Evolutionary conservation across 495 filamentous ascomycete genomes (phyloP), one percentile per base, ranked within the genome.

Genomic region (Chaetomidium leptoderma): DNA sequence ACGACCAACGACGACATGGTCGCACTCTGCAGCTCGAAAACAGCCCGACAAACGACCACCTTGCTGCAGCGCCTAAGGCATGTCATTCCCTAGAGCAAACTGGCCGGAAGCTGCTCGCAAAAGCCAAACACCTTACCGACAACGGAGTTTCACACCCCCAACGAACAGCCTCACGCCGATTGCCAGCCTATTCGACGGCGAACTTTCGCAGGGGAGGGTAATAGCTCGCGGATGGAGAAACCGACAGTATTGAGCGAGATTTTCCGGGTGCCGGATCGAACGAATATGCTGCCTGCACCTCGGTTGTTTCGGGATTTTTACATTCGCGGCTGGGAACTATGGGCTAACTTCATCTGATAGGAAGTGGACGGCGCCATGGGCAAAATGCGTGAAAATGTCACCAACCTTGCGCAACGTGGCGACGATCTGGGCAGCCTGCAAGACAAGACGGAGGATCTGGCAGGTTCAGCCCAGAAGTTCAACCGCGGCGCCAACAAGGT

Each of bases 301-400:
- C 14, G 44, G 9, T 14, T 10, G 6, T 4, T 45, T 4, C 13
- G 16, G 8, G 37, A 10, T 19, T 24, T n/a, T 3, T 17, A 17
- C 19, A 2, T 39, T 11, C 24, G 21, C 4, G 16, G 23, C 3
- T 21, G 29, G 23, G 21, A 29, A 23, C 13, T 57, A 53, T 59
- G 63, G 45, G 67, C 63, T 39, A 27, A 45, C 56, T 27, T 30
- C 36, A 58, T 21, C 10, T 17, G 1, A 21, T 74, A 98, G 93
- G 88, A 97, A 96, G 95, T 98, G 74, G 86, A 97, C 68, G 87
- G 90, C 65, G 95, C 91, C 26, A 88, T 96, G 69, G 86, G 86
- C 66, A 86, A 91, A 48, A 95, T 96, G 91, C 85, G 87, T 61
- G 87, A 96, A 65, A 97, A 97, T 72, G 90, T 97, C 77, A 89